Conservation (phyloP, 345 rosid species). For the Salix koriyanagi region DNA sequence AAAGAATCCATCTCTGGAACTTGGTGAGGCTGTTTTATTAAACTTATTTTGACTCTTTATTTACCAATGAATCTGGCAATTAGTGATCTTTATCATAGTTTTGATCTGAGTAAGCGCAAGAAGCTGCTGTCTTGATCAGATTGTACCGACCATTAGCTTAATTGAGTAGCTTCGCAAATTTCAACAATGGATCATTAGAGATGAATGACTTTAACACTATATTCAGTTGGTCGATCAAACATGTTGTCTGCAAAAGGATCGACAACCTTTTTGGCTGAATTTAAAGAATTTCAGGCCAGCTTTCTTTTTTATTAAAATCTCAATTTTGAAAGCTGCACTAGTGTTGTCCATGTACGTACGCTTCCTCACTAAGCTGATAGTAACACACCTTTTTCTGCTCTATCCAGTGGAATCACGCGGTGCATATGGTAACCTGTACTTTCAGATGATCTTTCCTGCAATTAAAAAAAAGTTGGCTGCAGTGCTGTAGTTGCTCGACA, state of each 20-base stretch:
- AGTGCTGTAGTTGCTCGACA: not conserved
- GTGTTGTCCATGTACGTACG: not conserved
- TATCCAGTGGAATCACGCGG: conserved; percentile 78
- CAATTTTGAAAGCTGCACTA: not conserved
- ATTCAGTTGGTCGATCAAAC: not conserved
- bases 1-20: too few relatives aligned
- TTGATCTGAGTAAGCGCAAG: too few relatives aligned
- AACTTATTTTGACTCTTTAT: too few relatives aligned
- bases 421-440: conserved; percentile 46
- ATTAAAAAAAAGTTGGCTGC: not conserved
- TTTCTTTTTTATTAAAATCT: not conserved
- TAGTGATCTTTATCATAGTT: too few relatives aligned
- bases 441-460: not conserved
- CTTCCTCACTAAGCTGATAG: conserved; percentile 11
- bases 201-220: too few relatives aligned
- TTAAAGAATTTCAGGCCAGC: not conserved
- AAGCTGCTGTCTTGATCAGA: too few relatives aligned
- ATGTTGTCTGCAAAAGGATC: not conserved
- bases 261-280: not conserved
- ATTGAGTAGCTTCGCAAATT: too few relatives aligned
- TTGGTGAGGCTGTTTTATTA: too few relatives aligned
- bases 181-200: too few relatives aligned
- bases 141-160: too few relatives aligned
- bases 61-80: too few relatives aligned
- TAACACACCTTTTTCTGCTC: conserved; percentile 3